These are phyloP conservation scores for Termitomyces sp. DNA, from an alignment of 768 basidiomycete species.

Conservation along the genomic window DNA sequence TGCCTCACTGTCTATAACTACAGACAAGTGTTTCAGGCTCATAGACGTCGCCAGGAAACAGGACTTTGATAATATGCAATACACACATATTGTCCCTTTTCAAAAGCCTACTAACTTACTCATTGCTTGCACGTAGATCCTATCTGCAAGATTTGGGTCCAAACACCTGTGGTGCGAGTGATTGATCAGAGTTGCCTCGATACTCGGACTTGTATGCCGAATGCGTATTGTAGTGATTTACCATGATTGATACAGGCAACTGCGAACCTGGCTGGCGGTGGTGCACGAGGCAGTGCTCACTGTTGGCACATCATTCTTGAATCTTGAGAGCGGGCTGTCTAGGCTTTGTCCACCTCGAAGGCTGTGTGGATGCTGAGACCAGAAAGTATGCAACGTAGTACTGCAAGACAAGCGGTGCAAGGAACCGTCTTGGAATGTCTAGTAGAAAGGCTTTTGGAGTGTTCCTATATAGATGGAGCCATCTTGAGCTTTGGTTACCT, in stretches of 20 bases:
- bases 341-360: not conserved
- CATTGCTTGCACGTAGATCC: not conserved
- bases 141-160: not conserved
- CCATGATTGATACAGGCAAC: not conserved
- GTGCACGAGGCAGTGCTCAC: not conserved
- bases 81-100: no score
- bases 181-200: not conserved
- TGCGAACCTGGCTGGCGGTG: not conserved
- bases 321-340: not conserved
- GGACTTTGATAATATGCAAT: not conserved
- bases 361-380: not conserved
- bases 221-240: not conserved
- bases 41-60: not conserved
- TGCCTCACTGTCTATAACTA: no score
- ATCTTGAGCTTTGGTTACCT: not conserved
- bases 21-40: not conserved
- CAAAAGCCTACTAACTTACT: not conserved
- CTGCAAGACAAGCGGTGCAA: not conserved
- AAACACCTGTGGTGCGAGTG: not conserved
- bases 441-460: not conserved
- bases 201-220: not conserved
- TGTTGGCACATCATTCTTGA: constrained; percentile 1
- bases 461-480: no score
- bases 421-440: not conserved
- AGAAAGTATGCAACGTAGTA: not conserved